Conservation (phyloP, 1,284 basidiomycete genomes). For the Neolentinus lepideus region DNA sequence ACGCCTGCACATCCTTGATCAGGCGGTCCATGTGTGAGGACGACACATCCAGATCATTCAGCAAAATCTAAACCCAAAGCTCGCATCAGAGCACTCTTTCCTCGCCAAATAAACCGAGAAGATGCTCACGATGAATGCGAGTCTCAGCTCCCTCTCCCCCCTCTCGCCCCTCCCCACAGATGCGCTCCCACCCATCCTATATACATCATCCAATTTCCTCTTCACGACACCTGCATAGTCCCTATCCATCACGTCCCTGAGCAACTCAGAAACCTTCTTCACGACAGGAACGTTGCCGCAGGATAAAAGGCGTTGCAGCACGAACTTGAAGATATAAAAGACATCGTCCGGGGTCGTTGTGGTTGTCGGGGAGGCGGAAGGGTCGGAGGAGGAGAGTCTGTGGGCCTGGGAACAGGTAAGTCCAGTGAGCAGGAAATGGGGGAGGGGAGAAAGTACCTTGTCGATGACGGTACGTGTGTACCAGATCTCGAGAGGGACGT, state of each 20-base stretch:
- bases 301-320: constrained; percentile 68
- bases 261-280: constrained; percentile 48
- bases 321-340: constrained; percentile 88
- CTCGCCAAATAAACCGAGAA: constrained; percentile 2
- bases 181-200: constrained; percentile 43
- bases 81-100: background rate
- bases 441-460: constrained; percentile 46
- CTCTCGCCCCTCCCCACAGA: constrained; percentile 56
- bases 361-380: constrained; percentile 49
- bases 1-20: constrained; percentile 58
- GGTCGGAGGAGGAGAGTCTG: constrained; percentile 59
- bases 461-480: constrained; percentile 85
- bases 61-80: constrained; percentile 49
- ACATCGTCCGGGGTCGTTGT: constrained; percentile 87
- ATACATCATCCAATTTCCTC: constrained; percentile 84
- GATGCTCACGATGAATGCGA: constrained; percentile 70
- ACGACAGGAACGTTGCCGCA: constrained; percentile 63
- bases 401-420: constrained; percentile 46
- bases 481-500: constrained; percentile 89
- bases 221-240: constrained; percentile 78
- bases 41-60: constrained; percentile 89
- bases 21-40: constrained; percentile 82
- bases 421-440: constrained; percentile 2
- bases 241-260: constrained; percentile 70
- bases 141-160: constrained; percentile 70